These are phyloP conservation scores for Eragrostis curvula DNA, from an alignment of 176 grass and related monocot genomes.

Conservation along the genomic window DNA sequence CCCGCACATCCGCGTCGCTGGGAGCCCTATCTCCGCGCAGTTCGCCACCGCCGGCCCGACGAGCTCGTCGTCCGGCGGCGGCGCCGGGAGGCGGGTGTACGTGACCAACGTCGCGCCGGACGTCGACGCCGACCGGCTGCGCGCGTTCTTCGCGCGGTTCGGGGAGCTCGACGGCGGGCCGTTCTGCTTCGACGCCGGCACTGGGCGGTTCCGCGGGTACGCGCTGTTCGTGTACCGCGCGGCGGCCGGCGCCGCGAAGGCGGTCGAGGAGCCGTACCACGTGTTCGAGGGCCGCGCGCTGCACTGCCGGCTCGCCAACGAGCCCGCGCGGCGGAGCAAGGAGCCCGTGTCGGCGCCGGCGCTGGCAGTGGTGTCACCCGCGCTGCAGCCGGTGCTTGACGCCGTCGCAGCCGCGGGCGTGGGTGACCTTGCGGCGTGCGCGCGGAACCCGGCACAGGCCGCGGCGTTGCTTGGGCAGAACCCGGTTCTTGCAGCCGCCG, in stretches of 20 bases:
- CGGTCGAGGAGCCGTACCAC: conserved; percentile 69
- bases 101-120: conserved; percentile 68
- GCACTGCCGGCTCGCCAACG: conserved; percentile 57
- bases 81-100: conserved; percentile 60
- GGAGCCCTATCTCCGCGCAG: conserved; percentile 47
- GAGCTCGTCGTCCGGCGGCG: neutral
- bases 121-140: conserved; percentile 55
- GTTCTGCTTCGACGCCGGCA: conserved; percentile 57
- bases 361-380: neutral
- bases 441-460: conserved; percentile 51
- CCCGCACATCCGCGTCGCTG: conserved; percentile 40
- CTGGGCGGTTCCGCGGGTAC: conserved; percentile 64
- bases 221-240: conserved; percentile 74
- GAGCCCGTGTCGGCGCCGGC: neutral
- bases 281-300: conserved; percentile 65
- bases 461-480: conserved; percentile 63
- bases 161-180: conserved; percentile 73
- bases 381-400: conserved; percentile 35
- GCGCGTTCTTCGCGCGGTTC: conserved; percentile 61
- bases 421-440: conserved; percentile 43
- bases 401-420: conserved; percentile 34
- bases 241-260: conserved; percentile 49
- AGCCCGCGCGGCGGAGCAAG: conserved; percentile 44
- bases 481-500: conserved; percentile 59
- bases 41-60: conserved; percentile 38